phyloP scores from a whole-genome alignment of 2,329 filamentous ascomycete genomes.

The Pseudogymnoascus sp. region DNA sequence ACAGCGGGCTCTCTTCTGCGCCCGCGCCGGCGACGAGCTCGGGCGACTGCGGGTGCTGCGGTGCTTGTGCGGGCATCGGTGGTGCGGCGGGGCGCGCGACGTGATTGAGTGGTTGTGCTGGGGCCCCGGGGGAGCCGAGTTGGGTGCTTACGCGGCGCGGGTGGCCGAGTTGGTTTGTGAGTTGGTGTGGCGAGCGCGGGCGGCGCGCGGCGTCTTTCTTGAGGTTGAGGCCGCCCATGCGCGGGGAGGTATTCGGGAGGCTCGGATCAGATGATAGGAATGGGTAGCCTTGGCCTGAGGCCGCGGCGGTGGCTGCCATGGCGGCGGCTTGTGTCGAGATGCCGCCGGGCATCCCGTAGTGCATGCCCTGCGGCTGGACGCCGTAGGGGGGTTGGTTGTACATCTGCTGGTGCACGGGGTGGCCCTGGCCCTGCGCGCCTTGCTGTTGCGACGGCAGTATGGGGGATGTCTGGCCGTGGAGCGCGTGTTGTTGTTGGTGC shows the following conservation, averaged over 20 bases:
- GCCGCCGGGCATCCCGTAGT: conserved; percentile 65
- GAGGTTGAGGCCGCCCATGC: conserved; percentile 56
- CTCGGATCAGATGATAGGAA: conserved; percentile 64
- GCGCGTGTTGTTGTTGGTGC: conserved; percentile 45
- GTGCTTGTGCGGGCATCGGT: conserved; percentile 53
- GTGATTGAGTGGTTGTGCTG: conserved; percentile 44
- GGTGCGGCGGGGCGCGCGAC: conserved; percentile 45
- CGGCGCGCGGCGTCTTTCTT: conserved; percentile 54
- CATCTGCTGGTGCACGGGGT: conserved; percentile 57
- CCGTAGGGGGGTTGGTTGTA: conserved; percentile 68
- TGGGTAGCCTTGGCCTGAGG: conserved; percentile 64
- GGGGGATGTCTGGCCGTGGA: conserved; percentile 63
- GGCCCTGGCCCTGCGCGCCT: conserved; percentile 50
- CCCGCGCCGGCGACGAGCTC: conserved; percentile 59
- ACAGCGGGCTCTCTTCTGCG: conserved; percentile 85
- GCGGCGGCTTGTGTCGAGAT: conserved; percentile 69
- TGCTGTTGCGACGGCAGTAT: conserved; percentile 73
- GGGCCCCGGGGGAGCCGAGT: conserved; percentile 61
- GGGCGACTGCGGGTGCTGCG: conserved; percentile 64
- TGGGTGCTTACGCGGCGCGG: conserved; percentile 63
- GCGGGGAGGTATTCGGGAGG: conserved; percentile 63
- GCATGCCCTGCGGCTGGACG: conserved; percentile 65
- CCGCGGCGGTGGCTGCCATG: conserved; percentile 85
- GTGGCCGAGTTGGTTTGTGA: conserved; percentile 44
- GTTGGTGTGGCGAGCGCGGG: conserved; percentile 68